phyloP scores from a whole-genome alignment of 2,329 filamentous ascomycete genomes.

The Amesomyces nigricolor region DNA sequence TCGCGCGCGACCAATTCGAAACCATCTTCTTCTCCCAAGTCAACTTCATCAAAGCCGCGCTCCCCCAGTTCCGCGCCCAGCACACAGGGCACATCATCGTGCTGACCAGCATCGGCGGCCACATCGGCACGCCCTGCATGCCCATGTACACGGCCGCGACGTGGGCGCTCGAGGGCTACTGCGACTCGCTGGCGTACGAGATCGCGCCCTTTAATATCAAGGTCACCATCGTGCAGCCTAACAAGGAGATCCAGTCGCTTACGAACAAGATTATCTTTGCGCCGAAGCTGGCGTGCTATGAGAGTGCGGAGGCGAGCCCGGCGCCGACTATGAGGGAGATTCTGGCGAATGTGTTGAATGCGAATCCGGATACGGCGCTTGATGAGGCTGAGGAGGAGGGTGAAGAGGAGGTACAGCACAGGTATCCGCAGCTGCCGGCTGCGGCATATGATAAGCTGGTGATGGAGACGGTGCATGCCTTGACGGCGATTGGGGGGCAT shows the following conservation, averaged over 20 bases:
- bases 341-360: constrained; percentile 70
- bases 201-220: constrained; percentile 96
- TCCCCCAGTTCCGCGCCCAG: constrained; percentile 74
- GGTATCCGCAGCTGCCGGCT: constrained; percentile 68
- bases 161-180: constrained; percentile 94
- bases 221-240: constrained; percentile 91
- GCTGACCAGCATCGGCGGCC: constrained; percentile 82
- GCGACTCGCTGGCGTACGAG: constrained; percentile 91
- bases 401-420: constrained; percentile 48
- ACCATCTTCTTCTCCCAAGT: constrained; percentile 92
- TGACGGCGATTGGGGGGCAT: constrained; percentile 88
- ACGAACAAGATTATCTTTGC: constrained; percentile 83
- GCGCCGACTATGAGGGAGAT: constrained; percentile 81
- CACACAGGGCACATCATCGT: constrained; percentile 86
- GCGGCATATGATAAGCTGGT: constrained; percentile 68
- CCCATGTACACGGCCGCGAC: constrained; percentile 87
- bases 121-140: constrained; percentile 87
- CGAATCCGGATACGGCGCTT: constrained; percentile 56
- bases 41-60: constrained; percentile 85
- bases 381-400: constrained; percentile 34
- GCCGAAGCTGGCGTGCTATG: constrained; percentile 63
- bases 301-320: constrained; percentile 58
- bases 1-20: constrained; percentile 89
- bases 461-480: constrained; percentile 82
- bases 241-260: constrained; percentile 82